A percentile compares a stretch with the other conserved stretches of the same genome.
These are phyloP conservation scores for Amniculicola lignicola DNA, from an alignment of 495 filamentous ascomycete genomes.

Conservation along the genomic window DNA sequence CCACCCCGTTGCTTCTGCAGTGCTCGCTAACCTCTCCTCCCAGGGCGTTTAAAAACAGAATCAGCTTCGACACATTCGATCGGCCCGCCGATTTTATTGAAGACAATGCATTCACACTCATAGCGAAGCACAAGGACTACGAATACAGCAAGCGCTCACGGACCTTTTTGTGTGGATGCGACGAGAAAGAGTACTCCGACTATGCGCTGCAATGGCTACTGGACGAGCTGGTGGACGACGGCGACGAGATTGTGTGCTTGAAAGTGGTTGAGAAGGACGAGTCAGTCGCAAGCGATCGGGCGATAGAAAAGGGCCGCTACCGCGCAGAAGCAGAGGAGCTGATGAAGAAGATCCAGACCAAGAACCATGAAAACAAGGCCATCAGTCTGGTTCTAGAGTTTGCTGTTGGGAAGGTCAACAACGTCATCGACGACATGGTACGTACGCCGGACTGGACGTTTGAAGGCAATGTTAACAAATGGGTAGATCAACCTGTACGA, in stretches of 20 bases:
- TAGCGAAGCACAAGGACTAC: slow-evolving; percentile 86
- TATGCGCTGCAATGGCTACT: slow-evolving; percentile 93
- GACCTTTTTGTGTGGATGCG: slow-evolving; percentile 90
- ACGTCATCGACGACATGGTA: slow-evolving; percentile 91
- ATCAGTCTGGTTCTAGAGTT: slow-evolving; percentile 88
- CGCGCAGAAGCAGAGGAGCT: slow-evolving; percentile 78
- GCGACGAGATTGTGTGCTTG: slow-evolving; percentile 93
- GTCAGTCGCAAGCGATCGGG: slow-evolving; percentile 63
- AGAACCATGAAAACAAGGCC: slow-evolving; percentile 77
- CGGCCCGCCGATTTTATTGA: slow-evolving; percentile 65
- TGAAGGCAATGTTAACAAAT: not conserved
- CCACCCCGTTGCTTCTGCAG: too few species aligned
- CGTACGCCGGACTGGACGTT: slow-evolving; percentile 33
- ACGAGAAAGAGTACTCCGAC: slow-evolving; percentile 93
- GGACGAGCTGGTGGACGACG: slow-evolving; percentile 92
- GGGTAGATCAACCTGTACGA: slow-evolving; percentile 86
- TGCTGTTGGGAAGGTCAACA: slow-evolving; percentile 85
- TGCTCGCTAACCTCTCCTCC: too few species aligned
- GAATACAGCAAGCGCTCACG: slow-evolving; percentile 77
- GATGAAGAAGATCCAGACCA: slow-evolving; percentile 55
- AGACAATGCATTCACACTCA: slow-evolving; percentile 62
- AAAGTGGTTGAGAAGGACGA: slow-evolving; percentile 84
- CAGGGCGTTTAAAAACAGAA: too few species aligned
- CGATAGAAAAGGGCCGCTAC: slow-evolving; percentile 71
- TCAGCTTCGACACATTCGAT: slow-evolving; percentile 95